Percentiles rank a stretch among this genome's conserved stretches.
phyloP scores from a whole-genome alignment of 169 alveolate species.

The Eimeria sp. region DNA sequence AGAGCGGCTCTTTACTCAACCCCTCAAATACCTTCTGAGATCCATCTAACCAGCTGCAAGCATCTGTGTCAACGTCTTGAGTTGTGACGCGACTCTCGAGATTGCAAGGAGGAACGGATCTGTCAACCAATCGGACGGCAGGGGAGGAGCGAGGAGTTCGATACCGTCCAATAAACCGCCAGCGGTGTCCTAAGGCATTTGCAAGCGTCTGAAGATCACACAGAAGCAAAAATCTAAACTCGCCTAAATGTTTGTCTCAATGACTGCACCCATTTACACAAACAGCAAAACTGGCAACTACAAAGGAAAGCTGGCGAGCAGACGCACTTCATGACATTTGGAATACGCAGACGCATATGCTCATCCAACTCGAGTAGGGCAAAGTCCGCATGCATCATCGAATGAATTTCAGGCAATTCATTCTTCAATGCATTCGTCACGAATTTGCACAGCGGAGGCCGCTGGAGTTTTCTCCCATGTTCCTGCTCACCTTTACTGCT shows the following conservation, averaged over 20 bases:
- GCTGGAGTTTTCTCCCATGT: background rate
- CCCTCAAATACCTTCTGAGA: conserved; percentile 38
- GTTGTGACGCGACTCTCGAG: conserved; percentile 10
- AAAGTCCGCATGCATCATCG: background rate
- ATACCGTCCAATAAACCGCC: conserved; percentile 47
- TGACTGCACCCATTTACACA: background rate
- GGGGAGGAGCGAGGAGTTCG: conserved; percentile 39
- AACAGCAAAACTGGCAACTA: background rate
- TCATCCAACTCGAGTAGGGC: no score
- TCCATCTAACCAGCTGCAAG: background rate
- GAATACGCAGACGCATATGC: background rate
- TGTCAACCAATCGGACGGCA: conserved; percentile 42
- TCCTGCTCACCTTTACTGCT: conserved; percentile 67
- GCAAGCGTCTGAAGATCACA: conserved; percentile 40
- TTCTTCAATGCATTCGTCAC: background rate
- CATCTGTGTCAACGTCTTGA: conserved; percentile 19
- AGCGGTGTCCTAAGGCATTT: conserved; percentile 51
- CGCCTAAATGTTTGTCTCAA: background rate
- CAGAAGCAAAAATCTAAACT: no score
- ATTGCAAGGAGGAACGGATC: background rate
- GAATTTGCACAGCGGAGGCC: background rate
- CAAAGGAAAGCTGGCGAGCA: background rate
- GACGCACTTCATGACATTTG: background rate
- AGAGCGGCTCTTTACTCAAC: conserved; percentile 54
- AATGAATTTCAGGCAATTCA: background rate